Evolutionary conservation across 805 yeast species (phyloP), one percentile per base, ranked within the genome.

Genomic region (Zygosaccharomyces kombuchaensis): DNA sequence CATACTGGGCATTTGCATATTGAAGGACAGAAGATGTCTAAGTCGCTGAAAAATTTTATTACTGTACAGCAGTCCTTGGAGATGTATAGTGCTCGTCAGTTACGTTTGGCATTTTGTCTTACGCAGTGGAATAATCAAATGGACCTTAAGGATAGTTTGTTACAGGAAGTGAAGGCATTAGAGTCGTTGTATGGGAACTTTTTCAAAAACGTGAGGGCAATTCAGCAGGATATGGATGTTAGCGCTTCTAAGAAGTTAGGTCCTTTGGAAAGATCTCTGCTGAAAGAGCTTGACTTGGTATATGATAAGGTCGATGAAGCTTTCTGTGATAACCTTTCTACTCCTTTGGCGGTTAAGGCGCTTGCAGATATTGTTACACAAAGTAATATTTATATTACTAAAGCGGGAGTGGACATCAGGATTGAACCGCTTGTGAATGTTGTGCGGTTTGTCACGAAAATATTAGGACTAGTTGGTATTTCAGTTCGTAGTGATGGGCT

Each of bases 11-110:
- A 93, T 68, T 76, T 93, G 59, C 99, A 93, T 65, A 93, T 93
- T 56, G 97, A 93, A 67, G 99, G 99, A 16, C 97, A 89, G 69
- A 93, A 93, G 63, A 93, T 93, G 99, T 84, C 95, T 39, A 93
- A 93, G 70, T 84, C 95, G 36, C 74, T 93, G 61, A 93, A 93
- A 67, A 93, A 93, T 69, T 93, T 93, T 65, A 91, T 93, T 61
- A 89, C 98, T 9, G 88, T 93, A 56, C 86, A 84, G 52, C 95
- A 91, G 62, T 97, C 98, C 1, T 74, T 93, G 51, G 68, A 73
- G 45, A 77, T 67, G 53, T 87, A 80, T 59, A 66, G 85, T 2
- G 67, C 93, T 0, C 80, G 97, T 56, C 97, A 93, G 66, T 74
- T 93, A 58, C 79, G 99, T 54, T 74, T 93, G 55, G 90, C 90